These are phyloP conservation scores for Yamadazyma membranifaciens DNA, from an alignment of 1,139 yeast species.

Conservation along the genomic window DNA sequence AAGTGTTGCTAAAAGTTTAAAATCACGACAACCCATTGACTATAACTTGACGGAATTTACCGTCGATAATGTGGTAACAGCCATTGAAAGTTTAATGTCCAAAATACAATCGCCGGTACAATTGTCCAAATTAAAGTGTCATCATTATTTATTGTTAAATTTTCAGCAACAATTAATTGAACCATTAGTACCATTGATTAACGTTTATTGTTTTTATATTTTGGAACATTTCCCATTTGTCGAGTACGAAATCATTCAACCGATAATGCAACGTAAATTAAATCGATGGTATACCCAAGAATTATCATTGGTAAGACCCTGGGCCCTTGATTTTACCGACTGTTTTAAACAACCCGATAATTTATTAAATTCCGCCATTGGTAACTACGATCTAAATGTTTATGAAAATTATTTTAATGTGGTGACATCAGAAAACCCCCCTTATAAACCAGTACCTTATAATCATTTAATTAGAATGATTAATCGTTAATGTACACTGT, in stretches of 20 bases:
- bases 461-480: constrained; percentile 33
- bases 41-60: constrained; percentile 25
- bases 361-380: constrained; percentile 41
- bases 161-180: constrained; percentile 24
- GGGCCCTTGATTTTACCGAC: constrained; percentile 42
- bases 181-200: constrained; percentile 21
- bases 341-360: constrained; percentile 45
- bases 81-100: constrained; percentile 39
- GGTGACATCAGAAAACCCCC: constrained; percentile 36
- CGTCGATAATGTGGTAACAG: constrained; percentile 29
- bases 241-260: constrained; percentile 29
- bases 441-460: constrained; percentile 40
- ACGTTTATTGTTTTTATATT: constrained; percentile 24
- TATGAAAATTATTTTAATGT: constrained; percentile 43
- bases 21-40: constrained; percentile 25
- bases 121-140: constrained; percentile 53
- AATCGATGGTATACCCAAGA: constrained; percentile 17
- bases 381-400: constrained; percentile 42
- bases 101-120: constrained; percentile 39
- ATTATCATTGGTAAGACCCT: constrained; percentile 35
- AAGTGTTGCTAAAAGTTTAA: constrained; percentile 38
- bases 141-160: constrained; percentile 31
- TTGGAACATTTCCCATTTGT: constrained; percentile 37
- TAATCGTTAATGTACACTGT: too few species aligned
- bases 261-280: constrained; percentile 17